Conservation (phyloP, 1,284 basidiomycete genomes). For the Ceratobasidium sp. region DNA sequence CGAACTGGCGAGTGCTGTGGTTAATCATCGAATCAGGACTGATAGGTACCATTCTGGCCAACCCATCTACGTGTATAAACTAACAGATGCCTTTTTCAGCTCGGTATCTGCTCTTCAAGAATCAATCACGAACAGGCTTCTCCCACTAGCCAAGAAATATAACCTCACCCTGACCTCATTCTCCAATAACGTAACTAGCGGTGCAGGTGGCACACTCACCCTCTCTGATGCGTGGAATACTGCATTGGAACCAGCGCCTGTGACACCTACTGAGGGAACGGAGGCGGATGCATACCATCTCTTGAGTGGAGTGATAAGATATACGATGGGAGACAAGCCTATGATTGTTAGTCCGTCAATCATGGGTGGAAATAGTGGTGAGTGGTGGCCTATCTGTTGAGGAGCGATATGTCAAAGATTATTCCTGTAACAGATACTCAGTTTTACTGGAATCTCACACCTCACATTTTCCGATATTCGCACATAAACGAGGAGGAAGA, state of each 20-base stretch:
- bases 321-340: constrained; percentile 51
- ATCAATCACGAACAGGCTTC: constrained; percentile 62
- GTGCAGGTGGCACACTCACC: constrained; percentile 55
- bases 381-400: constrained; percentile 34
- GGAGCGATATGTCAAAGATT: background rate
- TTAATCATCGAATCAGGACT: constrained; percentile 73
- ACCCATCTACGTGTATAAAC: too few species aligned
- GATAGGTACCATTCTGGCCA: constrained; percentile 58
- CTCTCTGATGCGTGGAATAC: constrained; percentile 61
- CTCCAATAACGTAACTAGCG: constrained; percentile 52
- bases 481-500: constrained; percentile 50
- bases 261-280: constrained; percentile 61
- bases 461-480: constrained; percentile 68
- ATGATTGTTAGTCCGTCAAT: constrained; percentile 65
- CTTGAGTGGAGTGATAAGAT: constrained; percentile 66
- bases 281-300: constrained; percentile 62
- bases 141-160: constrained; percentile 61
- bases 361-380: constrained; percentile 62
- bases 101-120: constrained; percentile 62
- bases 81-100: constrained; percentile 52
- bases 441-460: constrained; percentile 66
- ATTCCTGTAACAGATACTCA: constrained; percentile 61
- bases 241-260: constrained; percentile 68
- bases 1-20: constrained; percentile 66
- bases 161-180: constrained; percentile 70